A percentile compares a stretch with the other conserved stretches of the same genome.
Conservation (phyloP, 2,329 filamentous ascomycete genomes). For the Sclerotinia sclerotiorum region DNA sequence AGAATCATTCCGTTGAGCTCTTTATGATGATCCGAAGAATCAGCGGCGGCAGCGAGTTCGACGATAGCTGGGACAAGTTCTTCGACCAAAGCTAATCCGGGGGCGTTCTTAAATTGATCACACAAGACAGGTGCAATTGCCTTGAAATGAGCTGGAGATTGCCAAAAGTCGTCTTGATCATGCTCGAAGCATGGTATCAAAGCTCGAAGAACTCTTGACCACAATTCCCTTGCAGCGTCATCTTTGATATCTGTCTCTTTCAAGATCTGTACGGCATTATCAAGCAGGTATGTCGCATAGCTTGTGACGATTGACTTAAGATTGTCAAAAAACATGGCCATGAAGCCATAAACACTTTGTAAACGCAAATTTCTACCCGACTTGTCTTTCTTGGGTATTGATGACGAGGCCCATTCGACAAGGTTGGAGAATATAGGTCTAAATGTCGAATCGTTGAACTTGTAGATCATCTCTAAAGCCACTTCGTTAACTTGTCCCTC, state of each 20-base stretch:
- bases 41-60: constrained; percentile 75
- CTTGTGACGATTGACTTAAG: constrained; percentile 93
- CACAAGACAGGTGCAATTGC: constrained; percentile 69
- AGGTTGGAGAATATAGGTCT: constrained; percentile 83
- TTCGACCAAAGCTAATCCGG: constrained; percentile 45
- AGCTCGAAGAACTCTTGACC: constrained; percentile 68
- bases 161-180: constrained; percentile 96
- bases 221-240: constrained; percentile 58
- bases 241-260: constrained; percentile 46
- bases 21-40: constrained; percentile 88
- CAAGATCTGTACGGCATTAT: constrained; percentile 68
- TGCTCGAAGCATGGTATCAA: constrained; percentile 77
- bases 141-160: constrained; percentile 82
- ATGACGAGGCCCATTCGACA: constrained; percentile 73
- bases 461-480: constrained; percentile 88
- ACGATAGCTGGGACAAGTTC: constrained; percentile 73
- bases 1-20: constrained; percentile 79
- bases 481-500: constrained; percentile 68
- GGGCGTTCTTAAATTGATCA: constrained; percentile 59
- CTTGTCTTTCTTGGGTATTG: constrained; percentile 61
- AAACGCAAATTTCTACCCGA: constrained; percentile 61
- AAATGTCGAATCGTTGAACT: constrained; percentile 93
- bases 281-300: constrained; percentile 83
- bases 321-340: constrained; percentile 75
- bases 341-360: constrained; percentile 78